A percentile compares a stretch with the other conserved stretches of the same genome.
Conservation (phyloP, 306 rosid species). For the Dryas octopetala region DNA sequence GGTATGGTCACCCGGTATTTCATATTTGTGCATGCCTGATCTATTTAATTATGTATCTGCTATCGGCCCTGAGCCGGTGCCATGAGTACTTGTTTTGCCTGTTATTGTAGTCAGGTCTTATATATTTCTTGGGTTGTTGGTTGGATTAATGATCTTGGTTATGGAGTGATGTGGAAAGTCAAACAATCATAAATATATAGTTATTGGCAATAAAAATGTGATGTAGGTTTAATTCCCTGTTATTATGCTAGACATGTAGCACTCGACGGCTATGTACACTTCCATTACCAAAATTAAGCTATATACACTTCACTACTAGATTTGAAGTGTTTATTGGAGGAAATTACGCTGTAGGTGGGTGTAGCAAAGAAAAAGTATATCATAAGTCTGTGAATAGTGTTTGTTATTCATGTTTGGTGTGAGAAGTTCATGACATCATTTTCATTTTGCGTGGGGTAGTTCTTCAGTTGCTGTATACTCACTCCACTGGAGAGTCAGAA, state of each 20-base stretch:
- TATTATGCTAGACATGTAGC: not conserved
- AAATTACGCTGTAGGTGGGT: not conserved
- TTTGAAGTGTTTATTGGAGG: not conserved
- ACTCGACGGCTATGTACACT: not conserved
- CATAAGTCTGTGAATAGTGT: not conserved
- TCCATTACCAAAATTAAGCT: not conserved
- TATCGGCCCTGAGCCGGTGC: not conserved
- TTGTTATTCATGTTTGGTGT: not conserved
- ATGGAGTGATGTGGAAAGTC: not conserved
- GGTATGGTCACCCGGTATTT: not conserved
- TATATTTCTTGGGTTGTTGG: not conserved
- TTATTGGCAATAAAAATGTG: not conserved
- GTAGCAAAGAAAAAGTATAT: not conserved
- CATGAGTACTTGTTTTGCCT: not conserved
- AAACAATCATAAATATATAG: not conserved
- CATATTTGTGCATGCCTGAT: not conserved
- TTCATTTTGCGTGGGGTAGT: constrained; percentile 7
- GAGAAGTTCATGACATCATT: not conserved
- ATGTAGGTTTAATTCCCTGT: not conserved
- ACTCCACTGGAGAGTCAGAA: not conserved
- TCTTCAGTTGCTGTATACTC: not conserved
- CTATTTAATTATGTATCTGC: constrained; percentile 1
- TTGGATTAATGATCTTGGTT: constrained; percentile 6
- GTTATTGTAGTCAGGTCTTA: not conserved
- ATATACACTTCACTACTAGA: not conserved